Conservation (phyloP, 2,329 filamentous ascomycete species). For the Daldinia eschscholtzii region DNA sequence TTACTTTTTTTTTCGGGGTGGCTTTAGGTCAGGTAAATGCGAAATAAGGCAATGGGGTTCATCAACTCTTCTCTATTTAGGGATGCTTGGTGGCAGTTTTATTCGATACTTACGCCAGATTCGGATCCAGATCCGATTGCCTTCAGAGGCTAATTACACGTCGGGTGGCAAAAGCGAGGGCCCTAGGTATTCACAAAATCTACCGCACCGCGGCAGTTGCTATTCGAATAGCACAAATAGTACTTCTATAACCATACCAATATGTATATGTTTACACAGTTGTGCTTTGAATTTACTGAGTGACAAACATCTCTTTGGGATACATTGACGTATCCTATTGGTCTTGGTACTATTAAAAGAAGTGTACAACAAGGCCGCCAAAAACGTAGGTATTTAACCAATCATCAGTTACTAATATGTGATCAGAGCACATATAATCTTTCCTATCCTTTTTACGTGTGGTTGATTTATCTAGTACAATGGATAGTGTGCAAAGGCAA, state of each 20-base stretch:
- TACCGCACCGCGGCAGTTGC: conserved; percentile 1
- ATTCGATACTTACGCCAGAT: conserved; percentile 14
- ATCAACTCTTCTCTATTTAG: conserved; percentile 10
- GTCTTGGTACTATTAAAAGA: no score
- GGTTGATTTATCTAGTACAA: no score
- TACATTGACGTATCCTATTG: no score
- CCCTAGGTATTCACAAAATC: conserved; percentile 9
- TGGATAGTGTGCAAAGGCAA: no score
- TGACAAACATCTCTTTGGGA: not conserved
- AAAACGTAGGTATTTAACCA: not conserved
- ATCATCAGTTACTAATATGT: not conserved
- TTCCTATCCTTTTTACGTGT: no score
- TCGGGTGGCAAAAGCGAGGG: conserved; percentile 8
- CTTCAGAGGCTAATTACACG: conserved; percentile 23
- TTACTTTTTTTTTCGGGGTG: conserved; percentile 29
- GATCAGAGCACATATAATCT: not conserved
- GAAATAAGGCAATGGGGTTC: conserved; percentile 17
- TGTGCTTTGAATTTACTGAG: not conserved
- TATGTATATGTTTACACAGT: conserved; percentile 9
- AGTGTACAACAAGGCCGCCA: not conserved
- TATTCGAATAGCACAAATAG: conserved; percentile 8
- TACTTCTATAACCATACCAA: conserved; percentile 8
- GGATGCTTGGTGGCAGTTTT: conserved; percentile 15
- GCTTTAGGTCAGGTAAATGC: conserved; percentile 27
- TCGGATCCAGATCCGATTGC: conserved; percentile 17